Conservation (phyloP, 2,329 filamentous ascomycete genomes). For the Fusarium staphyleae region DNA sequence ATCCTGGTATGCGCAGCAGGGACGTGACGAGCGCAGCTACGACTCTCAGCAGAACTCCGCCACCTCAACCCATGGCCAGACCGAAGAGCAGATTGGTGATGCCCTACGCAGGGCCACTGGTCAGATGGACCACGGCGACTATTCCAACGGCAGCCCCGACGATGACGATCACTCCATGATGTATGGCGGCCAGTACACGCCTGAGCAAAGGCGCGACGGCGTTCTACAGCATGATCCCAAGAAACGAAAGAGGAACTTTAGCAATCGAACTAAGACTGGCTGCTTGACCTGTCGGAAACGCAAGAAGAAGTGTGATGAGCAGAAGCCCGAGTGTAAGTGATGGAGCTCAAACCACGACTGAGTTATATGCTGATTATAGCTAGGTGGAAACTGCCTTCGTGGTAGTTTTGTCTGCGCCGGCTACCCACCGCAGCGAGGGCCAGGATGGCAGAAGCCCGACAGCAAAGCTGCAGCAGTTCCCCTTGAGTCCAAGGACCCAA, state of each 20-base stretch:
- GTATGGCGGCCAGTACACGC: conserved; percentile 54
- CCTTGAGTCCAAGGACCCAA: conserved; percentile 82
- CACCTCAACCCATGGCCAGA: conserved; percentile 54
- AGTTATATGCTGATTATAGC: conserved; percentile 14
- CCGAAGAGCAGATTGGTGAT: conserved; percentile 59
- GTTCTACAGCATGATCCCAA: conserved; percentile 67
- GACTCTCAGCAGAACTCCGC: conserved; percentile 57
- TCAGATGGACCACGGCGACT: conserved; percentile 58
- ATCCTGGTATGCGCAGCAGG: conserved; percentile 57
- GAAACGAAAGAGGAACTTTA: conserved; percentile 82
- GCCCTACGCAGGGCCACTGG: conserved; percentile 53
- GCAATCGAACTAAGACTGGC: conserved; percentile 93
- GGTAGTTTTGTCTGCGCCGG: conserved; percentile 92
- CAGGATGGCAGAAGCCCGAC: conserved; percentile 77
- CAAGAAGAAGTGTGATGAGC: conserved; percentile 98
- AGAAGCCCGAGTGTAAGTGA: conserved; percentile 85
- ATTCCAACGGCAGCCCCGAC: conserved; percentile 61
- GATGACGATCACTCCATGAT: conserved; percentile 57
- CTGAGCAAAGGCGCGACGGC: conserved; percentile 57
- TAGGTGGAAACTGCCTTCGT: conserved; percentile 87
- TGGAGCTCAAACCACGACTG: not conserved
- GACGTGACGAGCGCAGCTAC: conserved; percentile 57
- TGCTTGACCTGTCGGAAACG: conserved; percentile 90
- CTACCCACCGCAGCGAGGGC: conserved; percentile 80
- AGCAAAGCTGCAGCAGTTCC: conserved; percentile 73